Evolutionary conservation across 352 stramenopile genomes (phyloP), one percentile per base, ranked within the genome.

Genomic region (Globisporangium parvum): DNA sequence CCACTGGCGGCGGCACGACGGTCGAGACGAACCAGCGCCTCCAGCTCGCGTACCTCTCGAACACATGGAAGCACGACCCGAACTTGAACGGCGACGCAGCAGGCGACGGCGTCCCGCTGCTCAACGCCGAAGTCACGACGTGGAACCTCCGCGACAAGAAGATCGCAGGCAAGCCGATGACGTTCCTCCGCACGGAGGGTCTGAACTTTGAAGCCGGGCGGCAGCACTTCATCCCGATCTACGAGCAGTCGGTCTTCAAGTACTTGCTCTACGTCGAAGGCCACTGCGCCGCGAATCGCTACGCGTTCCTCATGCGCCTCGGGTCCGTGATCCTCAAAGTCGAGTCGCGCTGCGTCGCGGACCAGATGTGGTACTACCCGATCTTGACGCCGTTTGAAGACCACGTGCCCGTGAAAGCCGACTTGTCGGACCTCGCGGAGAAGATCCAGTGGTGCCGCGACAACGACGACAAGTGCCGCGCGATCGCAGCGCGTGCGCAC

Each of bases 131-230:
- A 53, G 95, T 99, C 71, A 98, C 97, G 24, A 96, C 88, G 47
- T 98, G 91, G 85, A 98, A 98, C 62, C 69, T 97, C 50, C 77
- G 94, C 37, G 96, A 99, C 70, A 98, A 99, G 68, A 99, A 99
- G 68, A 92, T 95, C 33, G 82, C 84, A 6, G 84, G 87, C 39
- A 87, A 91, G 56, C 88, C 93, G 2, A 98, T 99, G 90, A 98
- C 87, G 31, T 99, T 95, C 69, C 56, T 99, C 47, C 79, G 80
- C 48, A 75, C 81, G 14, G 81, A 85, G 33, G 60, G 71, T 8
- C 80, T 91, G 41, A 81, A 93, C 52, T 96, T 98, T 60, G 69
- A 86, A 40, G 97, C 96, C 60, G 93, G 89, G 50, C 88, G 80
- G 47, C 81, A 98, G 56, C 93, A 98, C 60, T 99, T 98, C 62